These are phyloP conservation scores for Neopestalotiopsis sp. DNA, from an alignment of 2,329 filamentous ascomycete species.

Conservation along the genomic window DNA sequence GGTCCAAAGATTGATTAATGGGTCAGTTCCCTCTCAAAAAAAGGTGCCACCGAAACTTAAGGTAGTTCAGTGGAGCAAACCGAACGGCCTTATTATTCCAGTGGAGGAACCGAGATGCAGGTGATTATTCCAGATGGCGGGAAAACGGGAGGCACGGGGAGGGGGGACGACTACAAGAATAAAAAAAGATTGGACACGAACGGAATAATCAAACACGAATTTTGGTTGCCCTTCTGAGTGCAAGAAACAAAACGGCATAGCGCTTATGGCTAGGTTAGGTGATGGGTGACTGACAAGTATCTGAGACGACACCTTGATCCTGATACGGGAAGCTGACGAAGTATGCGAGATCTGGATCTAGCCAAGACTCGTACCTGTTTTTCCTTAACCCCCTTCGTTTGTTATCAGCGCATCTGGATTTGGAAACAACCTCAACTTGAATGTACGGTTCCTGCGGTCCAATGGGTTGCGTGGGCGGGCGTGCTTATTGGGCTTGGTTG, in stretches of 20 bases:
- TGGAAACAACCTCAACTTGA: no score
- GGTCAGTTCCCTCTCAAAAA: not conserved
- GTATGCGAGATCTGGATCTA: no score
- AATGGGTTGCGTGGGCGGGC: not conserved
- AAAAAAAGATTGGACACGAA: not conserved
- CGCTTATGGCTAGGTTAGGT: no score
- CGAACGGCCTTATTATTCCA: not conserved
- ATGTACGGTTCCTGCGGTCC: not conserved
- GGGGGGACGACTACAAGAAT: not conserved
- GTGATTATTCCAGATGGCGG: not conserved
- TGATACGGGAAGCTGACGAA: no score
- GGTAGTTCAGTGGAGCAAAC: not conserved
- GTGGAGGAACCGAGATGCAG: not conserved
- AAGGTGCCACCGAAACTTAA: conserved; percentile 1
- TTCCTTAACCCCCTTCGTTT: no score
- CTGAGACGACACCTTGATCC: no score
- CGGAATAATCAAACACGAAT: not conserved
- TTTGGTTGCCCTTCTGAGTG: no score
- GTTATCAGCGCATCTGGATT: no score
- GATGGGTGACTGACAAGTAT: no score
- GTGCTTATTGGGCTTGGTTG: not conserved
- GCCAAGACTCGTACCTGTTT: no score
- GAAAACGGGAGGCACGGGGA: not conserved
- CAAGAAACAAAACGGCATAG: no score
- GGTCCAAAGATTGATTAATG: not conserved